These are phyloP conservation scores for Purpureocillium lavendulum DNA, from an alignment of 2,329 filamentous ascomycete genomes.

Conservation along the genomic window DNA sequence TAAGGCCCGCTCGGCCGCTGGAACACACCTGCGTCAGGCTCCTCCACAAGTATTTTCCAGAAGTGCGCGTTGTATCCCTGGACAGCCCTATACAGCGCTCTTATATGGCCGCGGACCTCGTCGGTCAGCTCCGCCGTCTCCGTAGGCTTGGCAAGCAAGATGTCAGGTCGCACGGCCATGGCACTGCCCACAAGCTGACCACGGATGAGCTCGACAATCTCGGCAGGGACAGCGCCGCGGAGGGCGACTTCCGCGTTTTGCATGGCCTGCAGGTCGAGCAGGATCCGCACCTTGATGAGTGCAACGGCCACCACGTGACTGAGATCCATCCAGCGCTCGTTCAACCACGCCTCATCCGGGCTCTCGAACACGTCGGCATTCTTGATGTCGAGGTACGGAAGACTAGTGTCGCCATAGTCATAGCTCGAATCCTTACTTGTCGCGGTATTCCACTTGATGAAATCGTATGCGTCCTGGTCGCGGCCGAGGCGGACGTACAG, in stretches of 20 bases:
- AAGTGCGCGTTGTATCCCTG: conserved; percentile 10
- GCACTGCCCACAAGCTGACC: neutral
- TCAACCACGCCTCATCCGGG: neutral
- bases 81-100: conserved; percentile 5
- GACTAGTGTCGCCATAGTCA: conserved; percentile 10
- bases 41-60: conserved; percentile 9
- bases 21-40: neutral
- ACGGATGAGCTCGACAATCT: conserved; percentile 12
- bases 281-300: conserved; percentile 12
- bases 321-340: neutral
- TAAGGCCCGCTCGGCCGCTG: conserved; percentile 5
- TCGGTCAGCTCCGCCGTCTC: conserved; percentile 3
- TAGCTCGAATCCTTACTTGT: conserved; percentile 5
- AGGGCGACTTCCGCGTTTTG: conserved; percentile 7
- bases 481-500: conserved; percentile 34
- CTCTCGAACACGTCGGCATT: conserved; percentile 31
- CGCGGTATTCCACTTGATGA: conserved; percentile 24
- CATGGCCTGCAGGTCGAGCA: conserved; percentile 10
- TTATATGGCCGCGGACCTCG: conserved; percentile 9
- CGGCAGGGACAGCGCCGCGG: conserved; percentile 2
- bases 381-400: conserved; percentile 22
- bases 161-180: neutral
- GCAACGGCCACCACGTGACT: conserved; percentile 5
- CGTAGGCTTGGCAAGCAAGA: conserved; percentile 2
- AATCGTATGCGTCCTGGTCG: conserved; percentile 41